phyloP scores from a whole-genome alignment of 495 filamentous ascomycete genomes.

The Chaetomium fimeti region DNA sequence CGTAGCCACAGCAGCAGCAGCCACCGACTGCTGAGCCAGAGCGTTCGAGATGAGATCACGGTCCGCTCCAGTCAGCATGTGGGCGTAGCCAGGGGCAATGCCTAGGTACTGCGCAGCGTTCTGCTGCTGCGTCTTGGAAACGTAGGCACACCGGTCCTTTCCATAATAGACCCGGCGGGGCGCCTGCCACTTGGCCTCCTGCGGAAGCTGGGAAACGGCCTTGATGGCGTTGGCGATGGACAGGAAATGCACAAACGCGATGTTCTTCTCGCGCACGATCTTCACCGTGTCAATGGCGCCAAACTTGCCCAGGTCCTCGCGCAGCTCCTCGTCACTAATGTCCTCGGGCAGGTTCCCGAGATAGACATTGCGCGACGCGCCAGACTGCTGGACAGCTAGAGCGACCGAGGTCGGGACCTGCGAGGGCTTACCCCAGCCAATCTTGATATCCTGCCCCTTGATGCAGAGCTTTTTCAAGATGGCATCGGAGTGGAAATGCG shows the following conservation, averaged over 20 bases:
- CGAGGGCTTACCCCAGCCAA: slow-evolving; percentile 98
- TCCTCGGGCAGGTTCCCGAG: slow-evolving; percentile 91
- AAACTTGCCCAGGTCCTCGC: slow-evolving; percentile 95
- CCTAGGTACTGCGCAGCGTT: slow-evolving; percentile 98
- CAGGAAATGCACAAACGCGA: slow-evolving; percentile 96
- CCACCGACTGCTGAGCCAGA: slow-evolving; percentile 94
- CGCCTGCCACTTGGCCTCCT: slow-evolving; percentile 94
- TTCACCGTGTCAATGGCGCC: slow-evolving; percentile 96
- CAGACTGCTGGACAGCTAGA: slow-evolving; percentile 93
- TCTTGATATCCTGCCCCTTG: slow-evolving; percentile 98
- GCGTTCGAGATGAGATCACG: slow-evolving; percentile 94
- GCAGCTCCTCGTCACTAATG: slow-evolving; percentile 83
- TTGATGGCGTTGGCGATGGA: slow-evolving; percentile 98
- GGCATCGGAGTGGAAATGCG: slow-evolving; percentile 98
- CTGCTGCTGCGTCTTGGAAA: slow-evolving; percentile 99
- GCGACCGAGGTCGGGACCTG: slow-evolving; percentile 97
- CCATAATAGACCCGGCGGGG: slow-evolving; percentile 96
- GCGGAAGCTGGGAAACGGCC: slow-evolving; percentile 93
- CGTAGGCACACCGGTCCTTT: slow-evolving; percentile 96
- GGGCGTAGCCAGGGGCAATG: slow-evolving; percentile 95
- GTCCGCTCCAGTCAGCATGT: slow-evolving; percentile 92
- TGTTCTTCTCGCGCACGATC: slow-evolving; percentile 96
- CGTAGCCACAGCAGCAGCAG: slow-evolving; percentile 93
- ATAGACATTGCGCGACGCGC: slow-evolving; percentile 97
- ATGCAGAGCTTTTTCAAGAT: slow-evolving; percentile 99